Percentiles rank a stretch among this genome's conserved stretches.
Evolutionary conservation across 208 protist species (phyloP).

Genomic region (Phytomonas sp.): DNA sequence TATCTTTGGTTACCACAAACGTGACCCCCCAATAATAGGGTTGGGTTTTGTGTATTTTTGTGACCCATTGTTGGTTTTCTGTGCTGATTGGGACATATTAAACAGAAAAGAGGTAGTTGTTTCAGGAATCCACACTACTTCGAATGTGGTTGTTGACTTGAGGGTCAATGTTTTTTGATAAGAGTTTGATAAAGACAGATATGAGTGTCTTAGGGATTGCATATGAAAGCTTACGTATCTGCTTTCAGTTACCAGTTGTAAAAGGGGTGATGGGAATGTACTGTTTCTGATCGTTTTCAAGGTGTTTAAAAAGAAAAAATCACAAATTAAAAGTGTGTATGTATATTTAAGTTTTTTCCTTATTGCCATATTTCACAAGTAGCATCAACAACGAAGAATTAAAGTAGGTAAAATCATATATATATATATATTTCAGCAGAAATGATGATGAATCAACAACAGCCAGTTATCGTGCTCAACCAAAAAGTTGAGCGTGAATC

Average conservation of each 20-base stretch:
- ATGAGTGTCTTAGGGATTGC: not conserved
- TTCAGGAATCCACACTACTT: not conserved
- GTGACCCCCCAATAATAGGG: not conserved
- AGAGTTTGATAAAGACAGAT: not conserved
- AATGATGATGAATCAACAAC: slow-evolving; percentile 31
- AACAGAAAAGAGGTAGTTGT: not conserved
- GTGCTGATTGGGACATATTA: not conserved
- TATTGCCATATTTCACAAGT: slow-evolving; percentile 10
- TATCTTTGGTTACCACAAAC: not conserved
- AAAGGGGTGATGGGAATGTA: not conserved
- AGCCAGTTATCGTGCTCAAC: slow-evolving; percentile 90
- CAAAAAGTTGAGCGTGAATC: slow-evolving; percentile 95
- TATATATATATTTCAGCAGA: slow-evolving; percentile 5
- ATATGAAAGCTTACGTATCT: not conserved
- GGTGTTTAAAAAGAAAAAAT: not conserved
- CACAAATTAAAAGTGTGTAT: slow-evolving; percentile 3
- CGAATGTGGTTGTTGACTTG: not conserved
- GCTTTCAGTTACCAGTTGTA: not conserved
- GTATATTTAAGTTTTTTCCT: slow-evolving; percentile 8
- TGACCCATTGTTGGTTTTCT: not conserved
- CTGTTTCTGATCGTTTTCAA: not conserved
- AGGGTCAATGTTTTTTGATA: not conserved
- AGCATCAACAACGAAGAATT: not conserved
- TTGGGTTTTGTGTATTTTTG: not conserved
- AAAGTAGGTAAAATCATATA: not conserved